These are phyloP conservation scores for Moricandia arvensis DNA, from an alignment of 345 rosid species.

Conservation along the genomic window DNA sequence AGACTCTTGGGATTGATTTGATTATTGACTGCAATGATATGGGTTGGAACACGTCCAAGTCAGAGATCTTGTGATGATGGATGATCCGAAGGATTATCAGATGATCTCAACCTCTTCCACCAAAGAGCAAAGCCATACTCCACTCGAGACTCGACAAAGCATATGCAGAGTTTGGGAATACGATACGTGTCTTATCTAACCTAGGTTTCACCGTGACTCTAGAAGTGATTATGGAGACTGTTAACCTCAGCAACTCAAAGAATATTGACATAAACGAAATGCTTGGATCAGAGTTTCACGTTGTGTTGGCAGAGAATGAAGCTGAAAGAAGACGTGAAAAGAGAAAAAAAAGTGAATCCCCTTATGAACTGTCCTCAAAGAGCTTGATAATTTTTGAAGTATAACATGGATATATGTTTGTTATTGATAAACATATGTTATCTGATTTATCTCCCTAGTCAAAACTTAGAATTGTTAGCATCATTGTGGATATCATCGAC, in stretches of 20 bases:
- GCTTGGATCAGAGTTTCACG: constrained; percentile 85
- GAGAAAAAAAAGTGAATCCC: constrained; percentile 44
- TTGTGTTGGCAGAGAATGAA: constrained; percentile 72
- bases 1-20: constrained; percentile 67
- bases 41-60: constrained; percentile 84
- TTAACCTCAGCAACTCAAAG: constrained; percentile 52
- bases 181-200: constrained; percentile 60
- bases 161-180: constrained; percentile 80
- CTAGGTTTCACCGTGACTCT: constrained; percentile 67
- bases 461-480: neutral
- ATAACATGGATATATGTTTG: too few relatives aligned
- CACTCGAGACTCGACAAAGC: constrained; percentile 57
- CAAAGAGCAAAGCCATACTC: constrained; percentile 40
- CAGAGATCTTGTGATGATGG: constrained; percentile 52
- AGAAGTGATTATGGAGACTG: constrained; percentile 62
- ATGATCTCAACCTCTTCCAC: constrained; percentile 33
- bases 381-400: too few relatives aligned
- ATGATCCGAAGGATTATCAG: constrained; percentile 44
- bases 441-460: too few relatives aligned
- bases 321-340: constrained; percentile 67
- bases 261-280: constrained; percentile 58
- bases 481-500: neutral
- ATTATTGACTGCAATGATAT: constrained; percentile 87
- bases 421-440: too few relatives aligned
- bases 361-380: neutral